phyloP scores from a whole-genome alignment of 169 alveolate species.

The Eimeria acervulina region DNA sequence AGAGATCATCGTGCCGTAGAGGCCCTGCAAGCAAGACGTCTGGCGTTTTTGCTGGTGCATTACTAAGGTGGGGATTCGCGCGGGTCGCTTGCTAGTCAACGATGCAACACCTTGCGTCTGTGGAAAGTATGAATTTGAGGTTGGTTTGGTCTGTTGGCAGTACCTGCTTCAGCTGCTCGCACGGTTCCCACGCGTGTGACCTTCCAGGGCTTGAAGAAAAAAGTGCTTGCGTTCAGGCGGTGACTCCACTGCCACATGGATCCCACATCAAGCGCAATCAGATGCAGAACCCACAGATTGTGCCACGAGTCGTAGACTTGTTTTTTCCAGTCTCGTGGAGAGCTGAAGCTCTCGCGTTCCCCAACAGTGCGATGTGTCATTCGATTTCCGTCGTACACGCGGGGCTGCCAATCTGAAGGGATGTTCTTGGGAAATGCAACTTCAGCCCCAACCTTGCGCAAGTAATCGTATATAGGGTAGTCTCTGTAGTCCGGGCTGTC shows the following conservation, averaged over 20 bases:
- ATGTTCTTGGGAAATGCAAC: slow-evolving; percentile 37
- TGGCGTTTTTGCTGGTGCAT: not conserved
- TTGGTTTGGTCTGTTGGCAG: not conserved
- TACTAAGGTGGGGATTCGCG: not conserved
- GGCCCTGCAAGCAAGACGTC: slow-evolving; percentile 10
- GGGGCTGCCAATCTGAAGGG: slow-evolving; percentile 69
- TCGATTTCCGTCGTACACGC: slow-evolving; percentile 68
- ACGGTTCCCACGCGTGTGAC: slow-evolving; percentile 72
- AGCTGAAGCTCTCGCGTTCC: slow-evolving; percentile 10
- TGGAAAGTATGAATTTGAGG: not conserved
- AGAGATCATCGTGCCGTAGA: slow-evolving; percentile 54
- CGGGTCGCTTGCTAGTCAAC: not conserved
- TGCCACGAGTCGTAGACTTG: slow-evolving; percentile 71
- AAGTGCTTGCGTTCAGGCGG: slow-evolving; percentile 39
- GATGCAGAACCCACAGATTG: slow-evolving; percentile 52
- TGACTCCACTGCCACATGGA: slow-evolving; percentile 77
- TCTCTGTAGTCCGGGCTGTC: slow-evolving; percentile 62
- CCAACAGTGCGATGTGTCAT: slow-evolving; percentile 35
- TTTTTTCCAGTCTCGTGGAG: slow-evolving; percentile 45
- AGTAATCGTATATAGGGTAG: slow-evolving; percentile 57
- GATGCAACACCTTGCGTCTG: not conserved
- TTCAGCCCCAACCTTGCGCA: slow-evolving; percentile 60
- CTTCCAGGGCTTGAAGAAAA: slow-evolving; percentile 72
- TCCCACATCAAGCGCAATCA: not conserved
- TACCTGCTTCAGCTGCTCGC: slow-evolving; percentile 60